phyloP scores from a whole-genome alignment of 2,329 filamentous ascomycete species.

The Tolypocladium paradoxum region DNA sequence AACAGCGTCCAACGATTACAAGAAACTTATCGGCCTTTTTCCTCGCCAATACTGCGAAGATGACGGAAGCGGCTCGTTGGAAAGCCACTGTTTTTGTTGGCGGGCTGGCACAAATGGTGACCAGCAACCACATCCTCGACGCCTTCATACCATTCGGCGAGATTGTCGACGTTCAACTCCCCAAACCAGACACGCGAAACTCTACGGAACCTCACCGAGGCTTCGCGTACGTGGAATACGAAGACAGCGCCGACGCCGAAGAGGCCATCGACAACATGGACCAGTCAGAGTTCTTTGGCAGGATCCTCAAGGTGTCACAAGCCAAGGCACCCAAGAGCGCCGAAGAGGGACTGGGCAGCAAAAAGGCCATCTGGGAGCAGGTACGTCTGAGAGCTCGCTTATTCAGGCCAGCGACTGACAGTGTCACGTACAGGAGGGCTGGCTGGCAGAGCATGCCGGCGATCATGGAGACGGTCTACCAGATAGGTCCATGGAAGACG shows the following conservation, averaged over 20 bases:
- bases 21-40: neutral
- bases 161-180: constrained; percentile 81
- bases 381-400: constrained; percentile 36
- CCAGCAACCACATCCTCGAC: constrained; percentile 64
- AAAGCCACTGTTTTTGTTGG: constrained; percentile 91
- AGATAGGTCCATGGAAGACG: constrained; percentile 28
- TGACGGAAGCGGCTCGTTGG: constrained; percentile 75
- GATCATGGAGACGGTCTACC: constrained; percentile 55
- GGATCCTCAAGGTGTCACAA: constrained; percentile 80
- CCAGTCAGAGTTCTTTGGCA: constrained; percentile 86
- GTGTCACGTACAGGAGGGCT: constrained; percentile 60
- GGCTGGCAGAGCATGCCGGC: constrained; percentile 78
- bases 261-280: constrained; percentile 99
- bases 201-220: constrained; percentile 73
- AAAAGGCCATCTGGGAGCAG: constrained; percentile 95
- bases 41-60: constrained; percentile 22
- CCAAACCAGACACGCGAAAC: constrained; percentile 75
- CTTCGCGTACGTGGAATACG: constrained; percentile 95
- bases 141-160: constrained; percentile 97
- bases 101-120: constrained; percentile 73
- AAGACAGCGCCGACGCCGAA: constrained; percentile 72
- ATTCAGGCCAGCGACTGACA: neutral
- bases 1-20: neutral
- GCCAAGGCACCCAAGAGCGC: constrained; percentile 87
- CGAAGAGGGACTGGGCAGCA: constrained; percentile 81